phyloP scores from a whole-genome alignment of 306 rosid genomes.

The Sesbania bispinosa region DNA sequence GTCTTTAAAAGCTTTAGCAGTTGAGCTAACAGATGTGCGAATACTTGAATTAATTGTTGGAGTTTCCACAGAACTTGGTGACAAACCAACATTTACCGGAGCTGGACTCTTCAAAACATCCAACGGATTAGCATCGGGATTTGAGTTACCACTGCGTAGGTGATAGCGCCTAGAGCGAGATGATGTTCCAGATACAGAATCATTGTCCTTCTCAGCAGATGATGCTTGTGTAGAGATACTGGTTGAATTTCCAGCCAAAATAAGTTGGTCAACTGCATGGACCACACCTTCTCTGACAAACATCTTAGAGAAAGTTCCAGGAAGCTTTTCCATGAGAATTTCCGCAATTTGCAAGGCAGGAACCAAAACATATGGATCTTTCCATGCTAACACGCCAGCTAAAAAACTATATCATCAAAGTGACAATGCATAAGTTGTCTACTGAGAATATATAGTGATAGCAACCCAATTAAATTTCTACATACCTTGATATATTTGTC shows the following conservation, averaged over 20 bases:
- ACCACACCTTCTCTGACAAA: slow-evolving; percentile 92
- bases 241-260: slow-evolving; percentile 53
- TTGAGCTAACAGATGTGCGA: slow-evolving; percentile 56
- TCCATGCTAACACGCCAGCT: slow-evolving; percentile 95
- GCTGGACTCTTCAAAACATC: slow-evolving; percentile 62
- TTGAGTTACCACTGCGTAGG: slow-evolving; percentile 60
- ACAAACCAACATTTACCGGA: slow-evolving; percentile 53
- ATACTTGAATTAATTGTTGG: slow-evolving; percentile 57
- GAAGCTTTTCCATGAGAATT: slow-evolving; percentile 95
- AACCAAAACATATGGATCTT: slow-evolving; percentile 80
- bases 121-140: slow-evolving; percentile 52
- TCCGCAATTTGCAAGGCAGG: slow-evolving; percentile 93
- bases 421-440: slow-evolving; percentile 18
- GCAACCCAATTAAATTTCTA: slow-evolving; percentile 7
- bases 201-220: slow-evolving; percentile 66
- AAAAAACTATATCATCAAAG: slow-evolving; percentile 57
- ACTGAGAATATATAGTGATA: slow-evolving; percentile 3
- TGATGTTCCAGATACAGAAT: slow-evolving; percentile 50
- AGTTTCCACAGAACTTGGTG: slow-evolving; percentile 68
- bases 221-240: slow-evolving; percentile 47
- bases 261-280: slow-evolving; percentile 90
- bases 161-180: slow-evolving; percentile 75
- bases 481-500: slow-evolving; percentile 85
- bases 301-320: slow-evolving; percentile 69
- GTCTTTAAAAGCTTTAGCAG: slow-evolving; percentile 78